Conservation (phyloP, 2,329 filamentous ascomycete genomes). For the Paraphaeosphaeria minitans region DNA sequence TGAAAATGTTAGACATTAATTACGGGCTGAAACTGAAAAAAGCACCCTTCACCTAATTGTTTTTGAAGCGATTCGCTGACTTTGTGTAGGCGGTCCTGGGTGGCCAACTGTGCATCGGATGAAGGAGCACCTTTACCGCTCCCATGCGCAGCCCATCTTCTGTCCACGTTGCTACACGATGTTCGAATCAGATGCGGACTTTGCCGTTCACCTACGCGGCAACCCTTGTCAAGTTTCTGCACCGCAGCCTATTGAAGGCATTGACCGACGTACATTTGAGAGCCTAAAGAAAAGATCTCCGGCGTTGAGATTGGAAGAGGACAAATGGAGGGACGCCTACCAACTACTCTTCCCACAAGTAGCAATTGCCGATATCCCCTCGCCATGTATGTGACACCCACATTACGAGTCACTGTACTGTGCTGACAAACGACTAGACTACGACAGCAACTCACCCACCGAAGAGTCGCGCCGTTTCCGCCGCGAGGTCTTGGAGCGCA, state of each 20-base stretch:
- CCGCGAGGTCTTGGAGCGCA: constrained; percentile 40
- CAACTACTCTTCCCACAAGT: constrained; percentile 45
- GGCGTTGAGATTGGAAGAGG: constrained; percentile 35
- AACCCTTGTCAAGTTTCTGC: constrained; percentile 27
- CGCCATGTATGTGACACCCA: constrained; percentile 38
- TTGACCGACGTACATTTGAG: constrained; percentile 45
- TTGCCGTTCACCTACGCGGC: constrained; percentile 41
- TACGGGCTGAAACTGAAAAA: too few relatives aligned
- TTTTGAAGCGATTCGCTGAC: too few relatives aligned
- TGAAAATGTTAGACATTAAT: too few relatives aligned
- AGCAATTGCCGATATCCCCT: constrained; percentile 34
- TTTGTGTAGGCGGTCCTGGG: constrained; percentile 43
- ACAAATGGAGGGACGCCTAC: constrained; percentile 50
- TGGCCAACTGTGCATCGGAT: constrained; percentile 50
- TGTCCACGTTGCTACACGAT: constrained; percentile 47
- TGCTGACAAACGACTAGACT: constrained; percentile 33
- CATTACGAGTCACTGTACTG: neutral
- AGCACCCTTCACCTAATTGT: too few relatives aligned
- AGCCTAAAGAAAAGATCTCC: constrained; percentile 44
- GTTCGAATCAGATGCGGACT: constrained; percentile 41
- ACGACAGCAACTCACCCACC: constrained; percentile 35
- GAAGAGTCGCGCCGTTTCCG: constrained; percentile 38
- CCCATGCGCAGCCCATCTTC: constrained; percentile 45
- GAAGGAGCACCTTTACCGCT: constrained; percentile 51
- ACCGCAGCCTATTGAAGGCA: constrained; percentile 43